Evolutionary conservation across 1,139 yeast genomes (phyloP), one percentile per base, ranked within the genome.

Genomic region (Lodderomyces pseudojiufengensis): DNA sequence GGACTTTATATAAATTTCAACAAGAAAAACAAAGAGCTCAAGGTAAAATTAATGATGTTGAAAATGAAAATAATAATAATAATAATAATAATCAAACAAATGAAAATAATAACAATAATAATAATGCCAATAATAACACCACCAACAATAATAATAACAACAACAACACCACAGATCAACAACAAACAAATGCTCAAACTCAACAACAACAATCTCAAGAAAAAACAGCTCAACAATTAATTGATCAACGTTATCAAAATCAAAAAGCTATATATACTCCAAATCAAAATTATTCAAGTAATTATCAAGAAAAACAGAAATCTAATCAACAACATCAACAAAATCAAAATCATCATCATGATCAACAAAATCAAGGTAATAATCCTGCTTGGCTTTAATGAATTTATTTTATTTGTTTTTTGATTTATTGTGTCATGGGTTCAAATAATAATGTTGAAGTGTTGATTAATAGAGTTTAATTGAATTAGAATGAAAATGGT

Each of bases 1-100:
- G 98, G 98, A 90, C 97, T 24, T 78, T 90, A 54, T 83, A 85
- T 65, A 81, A 86, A 66, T 82, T 82, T 64, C 80, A 76, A 47
- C 71, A 72, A 48, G 80, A 75, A 48, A 77, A 82, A 64, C 78
- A 81, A 61, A 71, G 80, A 52, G 76, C 71, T 42, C 73, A 67
- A 42, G 58, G 57, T 33, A 62, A 61, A 47, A 47, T 55, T 27
- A 50, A 52, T 16, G 63, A 61, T 32, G 47, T 29, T 12, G 53
- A 52, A 6, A n/a, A n/a, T n/a, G 65, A 59, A 37, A 65, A 59
- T 34, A 40, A 49, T 20, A 45, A 48, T 27, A 37, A 36, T 12
- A n/a, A n/a, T n/a, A n/a, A n/a, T n/a, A n/a, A n/a, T n/a, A n/a
- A n/a, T n/a, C n/a, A n/a, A n/a, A n/a, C n/a, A 49, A 50, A 34